Percentiles rank a stretch among this genome's conserved stretches.
Conservation (phyloP, 345 rosid genomes). For the Pseudoturritis turrita region DNA sequence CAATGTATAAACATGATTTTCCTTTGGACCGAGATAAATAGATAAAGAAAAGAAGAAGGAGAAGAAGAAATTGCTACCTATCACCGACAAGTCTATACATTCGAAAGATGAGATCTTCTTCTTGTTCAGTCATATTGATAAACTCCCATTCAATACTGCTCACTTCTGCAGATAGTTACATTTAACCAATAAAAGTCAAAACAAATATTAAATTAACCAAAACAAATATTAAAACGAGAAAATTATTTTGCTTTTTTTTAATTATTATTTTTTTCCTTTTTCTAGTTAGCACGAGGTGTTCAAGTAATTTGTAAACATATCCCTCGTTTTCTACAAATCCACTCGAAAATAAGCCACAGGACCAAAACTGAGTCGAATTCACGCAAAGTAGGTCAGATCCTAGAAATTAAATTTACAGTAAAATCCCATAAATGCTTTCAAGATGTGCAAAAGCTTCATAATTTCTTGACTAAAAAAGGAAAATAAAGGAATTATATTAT, state of each 20-base stretch:
- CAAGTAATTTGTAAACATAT: not conserved
- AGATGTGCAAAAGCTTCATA: not conserved
- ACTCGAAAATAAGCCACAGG: not conserved
- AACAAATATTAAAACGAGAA: not conserved
- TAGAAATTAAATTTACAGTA: not conserved
- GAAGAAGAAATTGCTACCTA: constrained; percentile 33
- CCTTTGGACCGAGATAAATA: not conserved
- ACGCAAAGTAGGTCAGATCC: not conserved
- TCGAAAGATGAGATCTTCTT: constrained; percentile 64
- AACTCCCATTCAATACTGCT: constrained; percentile 60
- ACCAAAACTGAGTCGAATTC: not conserved
- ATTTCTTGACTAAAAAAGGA: not conserved
- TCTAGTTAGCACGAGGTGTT: not conserved
- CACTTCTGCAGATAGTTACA: constrained; percentile 39
- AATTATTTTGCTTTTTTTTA: not conserved
- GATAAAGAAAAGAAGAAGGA: not conserved
- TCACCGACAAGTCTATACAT: constrained; percentile 68
- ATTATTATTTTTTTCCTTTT: not conserved
- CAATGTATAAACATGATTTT: too few species aligned
- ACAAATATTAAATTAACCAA: not conserved
- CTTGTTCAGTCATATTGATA: constrained; percentile 55
- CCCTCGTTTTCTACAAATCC: not conserved
- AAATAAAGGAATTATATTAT: not conserved
- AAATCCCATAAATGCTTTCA: not conserved
- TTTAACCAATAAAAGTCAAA: not conserved